Conservation (phyloP, 208 protist species). For the Trypanosoma cruzi region DNA sequence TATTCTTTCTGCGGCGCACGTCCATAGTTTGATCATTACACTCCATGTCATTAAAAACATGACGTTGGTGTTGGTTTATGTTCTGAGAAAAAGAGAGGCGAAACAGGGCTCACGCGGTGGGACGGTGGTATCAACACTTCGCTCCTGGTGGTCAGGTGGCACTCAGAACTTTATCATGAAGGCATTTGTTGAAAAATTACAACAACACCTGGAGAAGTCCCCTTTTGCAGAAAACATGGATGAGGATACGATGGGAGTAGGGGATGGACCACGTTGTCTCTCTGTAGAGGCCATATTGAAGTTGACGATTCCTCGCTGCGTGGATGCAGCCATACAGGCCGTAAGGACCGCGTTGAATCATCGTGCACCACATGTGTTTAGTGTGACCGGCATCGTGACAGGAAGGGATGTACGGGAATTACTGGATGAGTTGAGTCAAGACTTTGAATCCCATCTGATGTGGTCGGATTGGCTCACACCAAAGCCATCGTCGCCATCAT, state of each 20-base stretch:
- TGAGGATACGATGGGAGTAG: constrained; percentile 30
- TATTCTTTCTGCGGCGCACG: constrained; percentile 57
- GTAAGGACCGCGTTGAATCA: constrained; percentile 38
- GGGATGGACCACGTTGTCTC: constrained; percentile 33
- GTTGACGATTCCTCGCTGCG: constrained; percentile 44
- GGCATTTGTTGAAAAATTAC: constrained; percentile 49
- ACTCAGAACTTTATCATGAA: constrained; percentile 54
- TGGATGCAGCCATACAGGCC: constrained; percentile 33
- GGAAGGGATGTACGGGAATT: constrained; percentile 38
- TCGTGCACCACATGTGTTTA: constrained; percentile 40
- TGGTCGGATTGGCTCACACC: constrained; percentile 43
- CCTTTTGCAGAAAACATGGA: constrained; percentile 48
- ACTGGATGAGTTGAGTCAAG: constrained; percentile 35
- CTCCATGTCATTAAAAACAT: constrained; percentile 72
- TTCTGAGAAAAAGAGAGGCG: constrained; percentile 58
- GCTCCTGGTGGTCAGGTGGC: constrained; percentile 64
- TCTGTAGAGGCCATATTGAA: constrained; percentile 52
- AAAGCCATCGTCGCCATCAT: background rate
- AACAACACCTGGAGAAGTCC: constrained; percentile 39
- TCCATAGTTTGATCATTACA: constrained; percentile 66
- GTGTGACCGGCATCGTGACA: constrained; percentile 41
- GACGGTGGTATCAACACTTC: constrained; percentile 39
- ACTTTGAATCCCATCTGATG: constrained; percentile 46
- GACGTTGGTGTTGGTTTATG: constrained; percentile 63
- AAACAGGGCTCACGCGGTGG: constrained; percentile 3